Evolutionary conservation across 805 yeast genomes (phyloP).

Genomic region (Komagataella phaffii): DNA sequence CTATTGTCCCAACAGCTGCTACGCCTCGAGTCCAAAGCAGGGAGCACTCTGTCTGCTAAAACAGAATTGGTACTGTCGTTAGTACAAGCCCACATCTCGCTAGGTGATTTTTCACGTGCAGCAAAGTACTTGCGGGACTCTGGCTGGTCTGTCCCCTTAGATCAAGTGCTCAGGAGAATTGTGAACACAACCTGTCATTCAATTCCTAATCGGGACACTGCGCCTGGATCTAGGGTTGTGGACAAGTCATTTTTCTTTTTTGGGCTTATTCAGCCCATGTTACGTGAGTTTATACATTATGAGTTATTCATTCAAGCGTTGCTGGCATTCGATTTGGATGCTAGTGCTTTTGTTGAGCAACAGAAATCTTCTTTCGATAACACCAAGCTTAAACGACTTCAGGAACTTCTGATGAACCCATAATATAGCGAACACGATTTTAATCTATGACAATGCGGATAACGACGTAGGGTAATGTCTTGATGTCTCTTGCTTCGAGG

Average conservation of each 20-base stretch:
- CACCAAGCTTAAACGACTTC: background rate
- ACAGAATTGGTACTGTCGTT: background rate
- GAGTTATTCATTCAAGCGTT: background rate
- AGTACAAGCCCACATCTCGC: background rate
- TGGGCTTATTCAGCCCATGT: background rate
- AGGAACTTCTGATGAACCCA: background rate
- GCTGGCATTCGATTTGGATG: background rate
- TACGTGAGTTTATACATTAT: background rate
- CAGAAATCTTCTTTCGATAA: background rate
- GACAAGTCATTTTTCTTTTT: background rate
- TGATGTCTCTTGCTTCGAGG: background rate
- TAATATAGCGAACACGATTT: background rate
- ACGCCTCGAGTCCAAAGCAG: background rate
- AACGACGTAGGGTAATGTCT: background rate
- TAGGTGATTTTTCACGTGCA: background rate
- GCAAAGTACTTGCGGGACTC: background rate
- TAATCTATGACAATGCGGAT: background rate
- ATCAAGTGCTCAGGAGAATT: background rate
- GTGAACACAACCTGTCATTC: background rate
- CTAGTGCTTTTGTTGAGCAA: background rate
- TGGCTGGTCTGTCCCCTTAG: background rate
- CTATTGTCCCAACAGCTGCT: background rate
- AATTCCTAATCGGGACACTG: background rate
- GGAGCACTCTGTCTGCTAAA: background rate
- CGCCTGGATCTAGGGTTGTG: background rate